A percentile compares a stretch with the other conserved stretches of the same genome.
These are phyloP conservation scores for Filobasidium wieringae DNA, from an alignment of 768 basidiomycete species.

Conservation along the genomic window DNA sequence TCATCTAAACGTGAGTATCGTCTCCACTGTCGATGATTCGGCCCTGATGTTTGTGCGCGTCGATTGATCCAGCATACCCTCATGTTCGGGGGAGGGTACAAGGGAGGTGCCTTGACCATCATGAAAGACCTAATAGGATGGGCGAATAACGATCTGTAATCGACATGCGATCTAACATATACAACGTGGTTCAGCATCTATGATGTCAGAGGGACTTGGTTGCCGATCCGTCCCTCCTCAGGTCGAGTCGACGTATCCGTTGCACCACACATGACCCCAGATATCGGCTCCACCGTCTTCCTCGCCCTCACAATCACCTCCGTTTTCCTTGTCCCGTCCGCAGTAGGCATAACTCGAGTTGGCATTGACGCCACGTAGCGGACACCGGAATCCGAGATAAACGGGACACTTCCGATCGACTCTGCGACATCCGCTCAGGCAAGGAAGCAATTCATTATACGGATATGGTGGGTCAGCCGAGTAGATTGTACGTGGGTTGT, in stretches of 20 bases:
- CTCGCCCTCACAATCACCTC: slow-evolving; percentile 18
- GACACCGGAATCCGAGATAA: slow-evolving; percentile 35
- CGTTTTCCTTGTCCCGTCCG: slow-evolving; percentile 20
- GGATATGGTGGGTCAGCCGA: slow-evolving; percentile 16
- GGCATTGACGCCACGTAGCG: slow-evolving; percentile 22
- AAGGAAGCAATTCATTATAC: slow-evolving; percentile 35
- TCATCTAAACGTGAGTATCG: slow-evolving; percentile 31
- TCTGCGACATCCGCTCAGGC: slow-evolving; percentile 29
- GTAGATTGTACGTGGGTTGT: slow-evolving; percentile 9
- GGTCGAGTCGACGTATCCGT: too few relatives aligned
- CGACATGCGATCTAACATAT: too few relatives aligned
- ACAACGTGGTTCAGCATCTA: too few relatives aligned
- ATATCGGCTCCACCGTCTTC: slow-evolving; percentile 19
- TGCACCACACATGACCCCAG: slow-evolving; percentile 34
- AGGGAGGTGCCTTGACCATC: slow-evolving; percentile 20
- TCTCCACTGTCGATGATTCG: not conserved
- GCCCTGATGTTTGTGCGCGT: not conserved
- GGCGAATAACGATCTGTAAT: too few relatives aligned
- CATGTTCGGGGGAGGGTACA: slow-evolving; percentile 33
- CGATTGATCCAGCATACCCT: slow-evolving; percentile 23
- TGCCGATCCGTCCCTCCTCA: too few relatives aligned
- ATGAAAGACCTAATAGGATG: slow-evolving; percentile 22
- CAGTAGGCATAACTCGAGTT: slow-evolving; percentile 29
- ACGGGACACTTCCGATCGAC: slow-evolving; percentile 38
- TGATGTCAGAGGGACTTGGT: too few relatives aligned